Base-by-base conservation (phyloP, 2,329 filamentous ascomycete species). In the Chalaropsis thielavioides region DNA sequence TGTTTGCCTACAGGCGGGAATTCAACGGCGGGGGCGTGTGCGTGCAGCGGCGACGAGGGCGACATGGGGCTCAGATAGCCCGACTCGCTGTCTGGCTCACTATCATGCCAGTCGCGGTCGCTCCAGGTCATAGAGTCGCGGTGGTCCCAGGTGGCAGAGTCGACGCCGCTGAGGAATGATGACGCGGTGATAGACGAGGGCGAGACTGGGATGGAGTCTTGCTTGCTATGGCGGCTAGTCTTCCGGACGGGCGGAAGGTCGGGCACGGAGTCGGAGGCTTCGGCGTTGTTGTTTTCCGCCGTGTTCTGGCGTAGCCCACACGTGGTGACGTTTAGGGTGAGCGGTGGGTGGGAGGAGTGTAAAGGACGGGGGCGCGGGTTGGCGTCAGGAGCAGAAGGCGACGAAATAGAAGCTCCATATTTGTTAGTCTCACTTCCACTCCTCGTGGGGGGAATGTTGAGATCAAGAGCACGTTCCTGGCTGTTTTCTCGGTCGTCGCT, bases 381-480 rank as follows among this genome's bases (percentile, higher is more conserved):
- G 35, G 10, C 17, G 17, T 35, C 27, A 38, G 54, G 31, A 58
- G 54, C 22, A 38, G 54, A 58, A 58, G 54, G 38, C 8, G 24
- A 31, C 27, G 27, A 58, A 19, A 38, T 15, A 15, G 54, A 22
- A 35, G 61, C 41, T 19, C 19, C 38, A 11, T 62, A 46, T 11
- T 65, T 35, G 68, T 78, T 81, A 19, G 80, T 87, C 75, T 92
- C 88, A 49, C 81, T 79, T 8, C 88, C 89, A n/a, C 85, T 79
- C 65, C 78, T 76, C 51, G 80, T 82, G 0, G 86, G 84, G 1
- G 77, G 77, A 68, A 81, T 77, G 59, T 78, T 74, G 27, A 82
- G 76, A 49, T 79, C 79, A 69, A 86, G 83, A 0, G 90, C 89
- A 11, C 87, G 82, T 71, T 96, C 91, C 0, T 75, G 74, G n/a